Conservation (phyloP, 495 filamentous ascomycete genomes). For the Aspergillus cavernicola region DNA sequence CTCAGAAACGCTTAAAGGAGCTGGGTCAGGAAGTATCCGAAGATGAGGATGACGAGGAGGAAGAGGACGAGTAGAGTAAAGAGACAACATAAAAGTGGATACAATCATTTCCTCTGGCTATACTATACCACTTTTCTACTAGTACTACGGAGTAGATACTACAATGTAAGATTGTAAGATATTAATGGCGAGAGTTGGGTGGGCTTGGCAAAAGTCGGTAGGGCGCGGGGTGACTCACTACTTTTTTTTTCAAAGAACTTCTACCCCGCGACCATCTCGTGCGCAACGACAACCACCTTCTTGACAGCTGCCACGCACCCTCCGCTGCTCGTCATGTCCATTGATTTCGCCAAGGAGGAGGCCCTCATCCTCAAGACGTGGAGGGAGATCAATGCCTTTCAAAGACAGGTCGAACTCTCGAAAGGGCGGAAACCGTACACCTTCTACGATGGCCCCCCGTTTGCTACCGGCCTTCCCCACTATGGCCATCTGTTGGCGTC, state of each 20-base stretch:
- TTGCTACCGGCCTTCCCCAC: slow-evolving; percentile 77
- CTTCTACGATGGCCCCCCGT: slow-evolving; percentile 58
- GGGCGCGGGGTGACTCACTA: slow-evolving; percentile 38
- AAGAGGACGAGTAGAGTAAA: slow-evolving; percentile 40
- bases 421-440: slow-evolving; percentile 70
- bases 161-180: too few relatives aligned
- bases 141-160: too few relatives aligned
- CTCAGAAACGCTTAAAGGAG: slow-evolving; percentile 65
- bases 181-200: slow-evolving; percentile 3
- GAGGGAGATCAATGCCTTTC: slow-evolving; percentile 88
- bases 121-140: not conserved
- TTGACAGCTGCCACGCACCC: slow-evolving; percentile 20
- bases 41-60: slow-evolving; percentile 68
- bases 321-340: slow-evolving; percentile 57
- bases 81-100: slow-evolving; percentile 6
- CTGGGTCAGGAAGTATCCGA: slow-evolving; percentile 74
- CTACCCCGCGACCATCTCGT: slow-evolving; percentile 25
- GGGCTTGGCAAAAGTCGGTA: slow-evolving; percentile 24
- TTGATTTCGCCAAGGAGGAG: slow-evolving; percentile 91
- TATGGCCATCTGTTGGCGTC: slow-evolving; percentile 95
- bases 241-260: slow-evolving; percentile 18
- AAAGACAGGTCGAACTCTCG: slow-evolving; percentile 69
- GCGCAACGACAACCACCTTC: slow-evolving; percentile 10
- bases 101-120: not conserved
- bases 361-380: slow-evolving; percentile 74